A percentile compares a stretch with the other conserved stretches of the same genome.
Conservation (phyloP, 495 filamentous ascomycete species). For the Xylaria cubensis region DNA sequence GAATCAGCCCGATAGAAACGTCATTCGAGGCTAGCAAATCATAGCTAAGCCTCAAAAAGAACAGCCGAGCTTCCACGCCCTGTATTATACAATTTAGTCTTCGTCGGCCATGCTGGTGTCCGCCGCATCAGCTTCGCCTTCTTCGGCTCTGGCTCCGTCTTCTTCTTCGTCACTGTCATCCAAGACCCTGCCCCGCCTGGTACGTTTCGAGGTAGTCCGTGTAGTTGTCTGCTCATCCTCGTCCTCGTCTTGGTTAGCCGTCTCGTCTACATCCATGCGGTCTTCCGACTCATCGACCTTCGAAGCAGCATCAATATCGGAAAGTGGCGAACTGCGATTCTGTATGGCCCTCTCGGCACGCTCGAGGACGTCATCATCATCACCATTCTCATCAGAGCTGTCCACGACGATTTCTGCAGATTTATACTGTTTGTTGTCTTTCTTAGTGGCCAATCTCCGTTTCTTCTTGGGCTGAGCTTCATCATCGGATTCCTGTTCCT, state of each 20-base stretch:
- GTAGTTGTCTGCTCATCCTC: conserved; percentile 45
- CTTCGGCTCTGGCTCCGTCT: conserved; percentile 29
- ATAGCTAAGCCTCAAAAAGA: not conserved
- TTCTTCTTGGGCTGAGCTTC: conserved; percentile 63
- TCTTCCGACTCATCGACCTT: conserved; percentile 36
- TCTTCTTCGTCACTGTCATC: conserved; percentile 58
- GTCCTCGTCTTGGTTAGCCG: conserved; percentile 42
- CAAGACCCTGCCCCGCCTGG: conserved; percentile 48
- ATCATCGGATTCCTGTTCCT: conserved; percentile 55
- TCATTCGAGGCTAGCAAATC: not conserved
- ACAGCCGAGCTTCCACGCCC: conserved; percentile 3
- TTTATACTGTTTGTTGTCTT: conserved; percentile 71
- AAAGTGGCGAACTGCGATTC: conserved; percentile 34
- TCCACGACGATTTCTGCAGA: conserved; percentile 80
- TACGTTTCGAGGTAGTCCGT: conserved; percentile 40
- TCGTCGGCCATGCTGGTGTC: conserved; percentile 50
- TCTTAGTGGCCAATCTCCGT: conserved; percentile 65
- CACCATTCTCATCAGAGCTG: conserved; percentile 54
- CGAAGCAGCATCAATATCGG: conserved; percentile 38
- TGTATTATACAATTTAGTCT: conserved; percentile 40
- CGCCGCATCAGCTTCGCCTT: conserved; percentile 36
- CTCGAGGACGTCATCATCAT: conserved; percentile 47
- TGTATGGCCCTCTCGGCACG: conserved; percentile 49
- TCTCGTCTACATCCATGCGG: conserved; percentile 48
- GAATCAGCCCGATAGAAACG: not conserved